A percentile compares a stretch with the other conserved stretches of the same genome.
These are phyloP conservation scores for Ramicandelaber brevisporus DNA, from an alignment of 192 early-diverging fungal genomes.

Conservation along the genomic window DNA sequence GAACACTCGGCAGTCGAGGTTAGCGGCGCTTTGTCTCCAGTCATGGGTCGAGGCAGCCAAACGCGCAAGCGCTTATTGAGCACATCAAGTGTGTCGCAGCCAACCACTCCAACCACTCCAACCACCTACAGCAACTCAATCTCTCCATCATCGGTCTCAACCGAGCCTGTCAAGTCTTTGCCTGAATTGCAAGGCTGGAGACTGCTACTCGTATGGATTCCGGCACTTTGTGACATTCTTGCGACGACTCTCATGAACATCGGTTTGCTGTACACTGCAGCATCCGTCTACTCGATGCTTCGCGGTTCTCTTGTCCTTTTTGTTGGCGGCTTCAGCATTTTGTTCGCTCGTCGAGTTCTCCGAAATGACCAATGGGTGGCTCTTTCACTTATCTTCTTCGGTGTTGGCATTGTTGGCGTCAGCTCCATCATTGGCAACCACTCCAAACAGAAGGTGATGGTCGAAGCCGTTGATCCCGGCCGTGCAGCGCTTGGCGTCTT, in stretches of 20 bases:
- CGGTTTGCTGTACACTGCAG: conserved; percentile 73
- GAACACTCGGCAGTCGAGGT: too few species aligned
- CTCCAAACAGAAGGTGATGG: conserved; percentile 3
- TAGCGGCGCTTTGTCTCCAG: too few species aligned
- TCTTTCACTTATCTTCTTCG: conserved; percentile 49
- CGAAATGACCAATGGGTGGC: conserved; percentile 60
- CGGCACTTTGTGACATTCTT: conserved; percentile 42
- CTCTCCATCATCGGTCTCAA: too few species aligned
- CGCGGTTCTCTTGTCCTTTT: conserved; percentile 90
- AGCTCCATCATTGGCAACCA: conserved; percentile 24
- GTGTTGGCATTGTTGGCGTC: conserved; percentile 75
- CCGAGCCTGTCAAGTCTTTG: not conserved
- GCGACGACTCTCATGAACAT: conserved; percentile 85
- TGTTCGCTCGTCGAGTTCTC: conserved; percentile 63
- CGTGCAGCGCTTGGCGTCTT: conserved; percentile 46
- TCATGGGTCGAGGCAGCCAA: too few species aligned
- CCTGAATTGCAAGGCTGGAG: conserved; percentile 11
- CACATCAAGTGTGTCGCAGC: too few species aligned
- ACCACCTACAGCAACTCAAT: too few species aligned
- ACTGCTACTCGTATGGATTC: conserved; percentile 31
- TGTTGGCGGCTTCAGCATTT: conserved; percentile 63
- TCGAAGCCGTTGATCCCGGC: conserved; percentile 11
- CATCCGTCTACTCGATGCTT: conserved; percentile 88
- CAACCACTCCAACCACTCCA: conserved; percentile 9
- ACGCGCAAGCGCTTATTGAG: too few species aligned